Percentiles rank a stretch among this genome's conserved stretches.
Evolutionary conservation across 306 rosid species (phyloP).

Genomic region (Prunus mume): DNA sequence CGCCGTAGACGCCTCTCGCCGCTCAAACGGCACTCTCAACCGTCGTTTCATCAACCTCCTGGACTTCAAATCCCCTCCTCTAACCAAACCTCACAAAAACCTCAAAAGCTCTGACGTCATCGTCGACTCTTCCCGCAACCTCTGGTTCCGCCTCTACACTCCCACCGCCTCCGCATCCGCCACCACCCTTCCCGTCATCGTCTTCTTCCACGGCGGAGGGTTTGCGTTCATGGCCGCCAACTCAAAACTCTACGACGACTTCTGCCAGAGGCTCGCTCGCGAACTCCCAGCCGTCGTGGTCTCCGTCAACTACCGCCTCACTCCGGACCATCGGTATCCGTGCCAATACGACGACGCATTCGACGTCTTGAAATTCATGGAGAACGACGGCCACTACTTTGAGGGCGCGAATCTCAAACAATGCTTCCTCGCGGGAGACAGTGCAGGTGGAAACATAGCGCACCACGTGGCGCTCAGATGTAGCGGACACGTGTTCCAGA

Average conservation of each 20-base stretch:
- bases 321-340: constrained; percentile 28
- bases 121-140: constrained; percentile 35
- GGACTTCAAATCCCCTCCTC: constrained; percentile 36
- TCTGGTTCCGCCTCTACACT: constrained; percentile 52
- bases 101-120: constrained; percentile 44
- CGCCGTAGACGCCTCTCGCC: constrained; percentile 19
- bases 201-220: constrained; percentile 34
- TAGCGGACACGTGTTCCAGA: background rate
- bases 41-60: constrained; percentile 47
- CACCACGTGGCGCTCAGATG: constrained; percentile 31
- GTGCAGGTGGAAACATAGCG: constrained; percentile 37
- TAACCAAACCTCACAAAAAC: constrained; percentile 30
- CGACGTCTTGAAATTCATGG: constrained; percentile 31
- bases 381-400: background rate
- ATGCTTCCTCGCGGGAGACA: constrained; percentile 36
- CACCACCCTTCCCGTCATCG: constrained; percentile 1
- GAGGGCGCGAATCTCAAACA: constrained; percentile 10
- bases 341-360: constrained; percentile 32
- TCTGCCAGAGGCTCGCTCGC: constrained; percentile 15
- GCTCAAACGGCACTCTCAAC: constrained; percentile 47
- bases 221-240: constrained; percentile 8
- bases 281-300: constrained; percentile 21
- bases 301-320: constrained; percentile 35
- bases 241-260: constrained; percentile 11
- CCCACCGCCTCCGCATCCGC: constrained; percentile 6